phyloP scores from a whole-genome alignment of 164 flowering plant species.

The Echeveria elegans region DNA sequence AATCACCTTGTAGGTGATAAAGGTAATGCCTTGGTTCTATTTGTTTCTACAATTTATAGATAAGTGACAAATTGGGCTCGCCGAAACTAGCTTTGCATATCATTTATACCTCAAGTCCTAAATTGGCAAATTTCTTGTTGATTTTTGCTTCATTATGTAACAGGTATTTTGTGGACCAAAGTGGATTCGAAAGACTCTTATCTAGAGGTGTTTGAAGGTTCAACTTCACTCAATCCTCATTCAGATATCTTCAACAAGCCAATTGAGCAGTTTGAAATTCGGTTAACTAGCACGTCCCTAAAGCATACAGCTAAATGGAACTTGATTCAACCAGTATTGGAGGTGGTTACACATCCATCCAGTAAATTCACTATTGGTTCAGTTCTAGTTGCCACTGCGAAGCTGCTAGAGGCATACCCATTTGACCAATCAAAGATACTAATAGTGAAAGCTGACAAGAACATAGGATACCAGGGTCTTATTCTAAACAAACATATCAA shows the following conservation, averaged over 20 bases:
- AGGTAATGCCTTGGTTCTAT: conserved; percentile 24
- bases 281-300: conserved; percentile 1
- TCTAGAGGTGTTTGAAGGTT: not conserved
- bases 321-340: conserved; percentile 16
- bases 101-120: not conserved
- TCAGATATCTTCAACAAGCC: not conserved
- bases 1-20: conserved; percentile 30
- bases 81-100: not conserved
- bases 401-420: conserved; percentile 39
- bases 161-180: conserved; percentile 3
- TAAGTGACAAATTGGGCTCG: not conserved
- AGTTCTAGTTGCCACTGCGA: conserved; percentile 60
- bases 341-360: conserved; percentile 14
- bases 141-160: not conserved
- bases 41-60: not conserved
- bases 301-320: conserved; percentile 10
- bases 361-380: conserved; percentile 41
- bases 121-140: not conserved
- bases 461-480: conserved; percentile 60
- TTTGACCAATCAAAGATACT: conserved; percentile 62
- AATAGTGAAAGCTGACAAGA: conserved; percentile 52
- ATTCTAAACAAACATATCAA: conserved; percentile 67
- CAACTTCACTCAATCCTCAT: not conserved
- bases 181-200: not conserved
- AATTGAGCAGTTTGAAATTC: not conserved